Evolutionary conservation across 305 asterid species (phyloP).

Genomic region (Euphrasia arctica): DNA sequence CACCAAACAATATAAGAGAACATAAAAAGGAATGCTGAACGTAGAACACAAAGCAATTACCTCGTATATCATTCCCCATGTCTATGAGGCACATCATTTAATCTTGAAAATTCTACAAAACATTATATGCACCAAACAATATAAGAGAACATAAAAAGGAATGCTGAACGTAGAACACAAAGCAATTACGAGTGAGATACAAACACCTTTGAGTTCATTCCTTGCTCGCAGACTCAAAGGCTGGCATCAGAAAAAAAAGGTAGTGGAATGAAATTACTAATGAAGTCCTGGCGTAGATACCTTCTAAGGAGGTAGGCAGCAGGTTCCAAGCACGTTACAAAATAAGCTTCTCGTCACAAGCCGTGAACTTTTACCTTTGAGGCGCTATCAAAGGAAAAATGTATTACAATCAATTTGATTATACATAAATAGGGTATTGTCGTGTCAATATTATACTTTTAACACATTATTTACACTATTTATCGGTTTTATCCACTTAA

Average conservation of each 20-base stretch:
- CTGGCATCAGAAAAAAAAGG: slow-evolving; percentile 66
- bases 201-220: slow-evolving; percentile 69
- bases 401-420: slow-evolving; percentile 35
- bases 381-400: slow-evolving; percentile 66
- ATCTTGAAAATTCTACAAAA: slow-evolving; percentile 74
- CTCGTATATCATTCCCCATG: slow-evolving; percentile 81
- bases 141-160: slow-evolving; percentile 13
- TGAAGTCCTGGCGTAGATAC: slow-evolving; percentile 13
- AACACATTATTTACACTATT: not conserved
- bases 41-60: not conserved
- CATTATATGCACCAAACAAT: slow-evolving; percentile 6
- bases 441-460: not conserved
- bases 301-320: slow-evolving; percentile 61
- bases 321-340: slow-evolving; percentile 70
- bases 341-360: slow-evolving; percentile 60
- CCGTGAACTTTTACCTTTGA: slow-evolving; percentile 63
- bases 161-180: not conserved
- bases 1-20: slow-evolving; percentile 11
- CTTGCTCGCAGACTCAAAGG: slow-evolving; percentile 74
- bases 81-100: slow-evolving; percentile 95
- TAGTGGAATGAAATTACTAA: slow-evolving; percentile 23
- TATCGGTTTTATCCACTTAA: not conserved
- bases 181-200: slow-evolving; percentile 30
- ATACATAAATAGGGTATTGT: slow-evolving; percentile 24
- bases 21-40: slow-evolving; percentile 5